Conservation (phyloP, 2,329 filamentous ascomycete genomes). For the Claviceps sp. region DNA sequence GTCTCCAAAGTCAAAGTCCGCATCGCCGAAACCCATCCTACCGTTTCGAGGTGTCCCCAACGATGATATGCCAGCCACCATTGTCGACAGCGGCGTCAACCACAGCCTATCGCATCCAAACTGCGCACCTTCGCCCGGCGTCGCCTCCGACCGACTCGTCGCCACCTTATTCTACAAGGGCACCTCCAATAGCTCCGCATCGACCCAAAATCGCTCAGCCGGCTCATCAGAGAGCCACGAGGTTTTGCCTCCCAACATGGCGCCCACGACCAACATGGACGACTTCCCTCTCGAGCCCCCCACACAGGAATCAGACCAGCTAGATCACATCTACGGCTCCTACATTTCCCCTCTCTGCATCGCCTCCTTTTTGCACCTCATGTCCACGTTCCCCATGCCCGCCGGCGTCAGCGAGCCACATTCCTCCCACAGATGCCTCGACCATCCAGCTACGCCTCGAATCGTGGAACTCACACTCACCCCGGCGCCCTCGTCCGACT, state of each 20-base stretch:
- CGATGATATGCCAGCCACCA: slow-evolving; percentile 42
- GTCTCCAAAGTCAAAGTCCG: slow-evolving; percentile 23
- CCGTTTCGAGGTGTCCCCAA: slow-evolving; percentile 49
- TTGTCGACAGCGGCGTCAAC: slow-evolving; percentile 48
- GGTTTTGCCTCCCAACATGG: slow-evolving; percentile 37
- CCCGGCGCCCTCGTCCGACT: slow-evolving; percentile 46
- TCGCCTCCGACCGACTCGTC: slow-evolving; percentile 37
- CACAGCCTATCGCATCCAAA: slow-evolving; percentile 51
- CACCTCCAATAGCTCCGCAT: slow-evolving; percentile 9
- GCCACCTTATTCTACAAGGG: slow-evolving; percentile 53
- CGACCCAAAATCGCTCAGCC: slow-evolving; percentile 15
- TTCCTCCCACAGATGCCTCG: slow-evolving; percentile 52
- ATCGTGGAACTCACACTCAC: slow-evolving; percentile 55
- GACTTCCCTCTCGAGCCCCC: slow-evolving; percentile 47
- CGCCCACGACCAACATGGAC: slow-evolving; percentile 44
- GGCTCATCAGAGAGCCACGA: slow-evolving; percentile 19
- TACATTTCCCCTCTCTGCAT: slow-evolving; percentile 53
- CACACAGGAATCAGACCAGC: slow-evolving; percentile 38
- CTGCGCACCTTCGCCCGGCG: slow-evolving; percentile 40
- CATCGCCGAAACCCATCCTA: slow-evolving; percentile 28
- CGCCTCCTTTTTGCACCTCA: slow-evolving; percentile 52
- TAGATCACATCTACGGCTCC: slow-evolving; percentile 53
- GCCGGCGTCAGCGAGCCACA: slow-evolving; percentile 37
- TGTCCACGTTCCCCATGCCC: slow-evolving; percentile 47
- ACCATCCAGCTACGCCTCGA: slow-evolving; percentile 42